phyloP scores from a whole-genome alignment of 345 rosid genomes.

The Balakata baccata region DNA sequence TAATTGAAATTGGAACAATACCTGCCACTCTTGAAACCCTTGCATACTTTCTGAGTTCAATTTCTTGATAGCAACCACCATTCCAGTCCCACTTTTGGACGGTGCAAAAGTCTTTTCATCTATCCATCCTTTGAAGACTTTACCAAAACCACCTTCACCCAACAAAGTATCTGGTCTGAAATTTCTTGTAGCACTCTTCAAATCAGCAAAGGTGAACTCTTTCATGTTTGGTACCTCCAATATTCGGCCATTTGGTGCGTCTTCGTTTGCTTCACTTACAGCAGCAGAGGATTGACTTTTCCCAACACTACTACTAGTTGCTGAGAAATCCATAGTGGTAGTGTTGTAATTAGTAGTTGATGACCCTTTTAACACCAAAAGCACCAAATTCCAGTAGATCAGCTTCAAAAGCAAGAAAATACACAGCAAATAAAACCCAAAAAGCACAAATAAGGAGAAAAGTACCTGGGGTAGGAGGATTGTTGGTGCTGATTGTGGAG shows the following conservation, averaged over 20 bases:
- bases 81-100: constrained; percentile 52
- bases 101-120: constrained; percentile 60
- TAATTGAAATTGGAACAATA: constrained; percentile 13
- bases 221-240: constrained; percentile 42
- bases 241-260: constrained; percentile 30
- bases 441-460: neutral
- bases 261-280: constrained; percentile 35
- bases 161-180: constrained; percentile 58
- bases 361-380: constrained; percentile 23
- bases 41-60: constrained; percentile 60
- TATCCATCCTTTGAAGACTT: constrained; percentile 80
- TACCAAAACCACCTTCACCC: constrained; percentile 86
- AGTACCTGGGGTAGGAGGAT: constrained; percentile 29
- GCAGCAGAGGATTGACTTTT: constrained; percentile 41
- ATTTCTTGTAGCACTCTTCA: constrained; percentile 57
- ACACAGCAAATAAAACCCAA: neutral
- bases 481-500: constrained; percentile 3
- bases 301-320: constrained; percentile 36
- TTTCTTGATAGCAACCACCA: constrained; percentile 74
- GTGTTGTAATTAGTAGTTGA: constrained; percentile 23
- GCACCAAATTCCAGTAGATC: neutral
- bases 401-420: neutral
- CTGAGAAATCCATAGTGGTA: constrained; percentile 33
- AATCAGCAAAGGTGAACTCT: constrained; percentile 54
- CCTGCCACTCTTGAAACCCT: constrained; percentile 84